A percentile compares a stretch with the other conserved stretches of the same genome.
Conservation (phyloP, 2,329 filamentous ascomycete species). For the Teratosphaeria nubilosa region DNA sequence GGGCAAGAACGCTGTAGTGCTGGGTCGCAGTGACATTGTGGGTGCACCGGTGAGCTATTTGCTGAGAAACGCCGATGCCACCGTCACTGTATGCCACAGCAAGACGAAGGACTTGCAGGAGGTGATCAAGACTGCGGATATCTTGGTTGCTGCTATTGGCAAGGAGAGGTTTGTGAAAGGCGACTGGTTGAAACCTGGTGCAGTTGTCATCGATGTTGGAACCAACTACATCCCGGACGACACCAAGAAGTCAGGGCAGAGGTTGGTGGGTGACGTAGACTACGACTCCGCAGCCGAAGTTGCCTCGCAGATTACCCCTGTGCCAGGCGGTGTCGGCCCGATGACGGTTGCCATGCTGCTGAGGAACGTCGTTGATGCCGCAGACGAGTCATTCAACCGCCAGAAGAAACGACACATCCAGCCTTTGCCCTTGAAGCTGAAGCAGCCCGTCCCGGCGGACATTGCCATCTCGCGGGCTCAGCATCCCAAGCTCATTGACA, state of each 20-base stretch:
- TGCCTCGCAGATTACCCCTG: slow-evolving; percentile 87
- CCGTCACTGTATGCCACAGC: slow-evolving; percentile 92
- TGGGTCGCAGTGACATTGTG: slow-evolving; percentile 94
- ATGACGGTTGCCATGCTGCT: slow-evolving; percentile 99
- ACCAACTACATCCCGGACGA: slow-evolving; percentile 90
- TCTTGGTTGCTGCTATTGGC: slow-evolving; percentile 87
- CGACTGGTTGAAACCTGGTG: slow-evolving; percentile 88
- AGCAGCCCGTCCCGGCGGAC: slow-evolving; percentile 82
- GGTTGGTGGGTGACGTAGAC: slow-evolving; percentile 91
- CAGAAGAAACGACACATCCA: slow-evolving; percentile 71
- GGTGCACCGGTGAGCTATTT: slow-evolving; percentile 94
- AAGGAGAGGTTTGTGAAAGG: slow-evolving; percentile 81
- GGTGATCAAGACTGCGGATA: slow-evolving; percentile 73
- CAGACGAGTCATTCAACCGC: slow-evolving; percentile 68
- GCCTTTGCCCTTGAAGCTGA: slow-evolving; percentile 72
- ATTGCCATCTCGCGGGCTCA: slow-evolving; percentile 86
- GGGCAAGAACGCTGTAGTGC: slow-evolving; percentile 88
- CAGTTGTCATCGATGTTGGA: slow-evolving; percentile 94
- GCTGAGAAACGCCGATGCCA: slow-evolving; percentile 89
- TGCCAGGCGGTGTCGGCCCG: slow-evolving; percentile 90
- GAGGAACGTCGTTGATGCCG: slow-evolving; percentile 85
- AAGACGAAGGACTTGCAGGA: slow-evolving; percentile 64
- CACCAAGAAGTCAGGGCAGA: slow-evolving; percentile 82
- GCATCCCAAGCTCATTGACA: slow-evolving; percentile 81
- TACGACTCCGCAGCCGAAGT: slow-evolving; percentile 75